Conservation (phyloP, 2,329 filamentous ascomycete genomes). For the Trichoderma arundinaceum region DNA sequence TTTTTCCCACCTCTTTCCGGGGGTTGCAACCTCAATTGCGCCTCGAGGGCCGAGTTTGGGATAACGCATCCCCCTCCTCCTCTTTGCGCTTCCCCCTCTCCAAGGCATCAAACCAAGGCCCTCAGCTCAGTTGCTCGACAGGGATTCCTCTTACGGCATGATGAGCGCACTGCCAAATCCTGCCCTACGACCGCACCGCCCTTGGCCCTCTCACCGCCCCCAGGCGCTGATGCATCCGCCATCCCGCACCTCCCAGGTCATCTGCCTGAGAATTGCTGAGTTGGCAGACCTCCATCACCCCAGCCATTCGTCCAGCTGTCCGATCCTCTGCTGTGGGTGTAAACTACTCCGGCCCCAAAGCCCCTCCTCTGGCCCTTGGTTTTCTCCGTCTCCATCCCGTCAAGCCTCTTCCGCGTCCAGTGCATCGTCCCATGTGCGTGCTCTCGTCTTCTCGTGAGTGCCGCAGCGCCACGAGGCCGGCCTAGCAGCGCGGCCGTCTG, state of each 20-base stretch:
- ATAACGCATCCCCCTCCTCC: not conserved
- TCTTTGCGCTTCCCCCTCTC: not conserved
- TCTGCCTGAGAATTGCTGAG: conserved; percentile 47
- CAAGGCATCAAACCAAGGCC: too few species aligned
- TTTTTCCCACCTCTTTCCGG: not conserved
- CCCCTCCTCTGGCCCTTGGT: not conserved
- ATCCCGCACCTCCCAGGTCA: conserved; percentile 40
- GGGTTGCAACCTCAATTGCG: too few species aligned
- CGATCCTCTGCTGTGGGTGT: conserved; percentile 14
- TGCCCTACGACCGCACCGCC: not conserved
- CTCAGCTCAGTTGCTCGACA: not conserved
- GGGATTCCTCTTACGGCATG: not conserved
- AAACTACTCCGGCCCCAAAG: conserved; percentile 25
- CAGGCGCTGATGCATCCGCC: conserved; percentile 30
- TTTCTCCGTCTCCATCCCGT: conserved; percentile 8
- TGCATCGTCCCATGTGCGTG: conserved; percentile 23
- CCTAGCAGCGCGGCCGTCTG: not conserved
- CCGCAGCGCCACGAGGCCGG: not conserved
- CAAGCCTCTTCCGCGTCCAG: conserved; percentile 4
- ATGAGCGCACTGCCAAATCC: not conserved
- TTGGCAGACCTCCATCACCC: conserved; percentile 41
- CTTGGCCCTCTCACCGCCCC: conserved; percentile 23
- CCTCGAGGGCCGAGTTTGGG: not conserved
- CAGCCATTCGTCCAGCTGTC: conserved; percentile 28
- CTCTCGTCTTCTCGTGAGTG: not conserved